Evolutionary conservation across 1,139 yeast species (phyloP).

Genomic region (Yamadazyma dendronema): DNA sequence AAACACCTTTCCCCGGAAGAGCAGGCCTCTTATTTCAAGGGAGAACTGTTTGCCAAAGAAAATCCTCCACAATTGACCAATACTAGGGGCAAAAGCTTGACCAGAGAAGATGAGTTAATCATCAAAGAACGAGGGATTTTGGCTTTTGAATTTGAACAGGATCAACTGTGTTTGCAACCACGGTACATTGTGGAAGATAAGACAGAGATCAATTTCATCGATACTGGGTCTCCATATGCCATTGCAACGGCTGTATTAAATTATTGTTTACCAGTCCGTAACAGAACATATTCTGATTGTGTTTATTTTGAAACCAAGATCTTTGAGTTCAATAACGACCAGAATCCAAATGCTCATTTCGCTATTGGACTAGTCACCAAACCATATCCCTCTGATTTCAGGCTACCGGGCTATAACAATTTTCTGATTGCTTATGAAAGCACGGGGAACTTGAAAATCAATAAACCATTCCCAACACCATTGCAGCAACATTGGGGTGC

Average conservation of each 20-base stretch:
- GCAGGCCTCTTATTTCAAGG: conserved; percentile 34
- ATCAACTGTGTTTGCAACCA: conserved; percentile 27
- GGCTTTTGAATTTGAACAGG: conserved; percentile 45
- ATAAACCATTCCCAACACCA: conserved; percentile 66
- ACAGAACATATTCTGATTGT: conserved; percentile 54
- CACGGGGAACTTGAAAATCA: conserved; percentile 76
- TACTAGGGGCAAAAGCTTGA: conserved; percentile 34
- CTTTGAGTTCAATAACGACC: conserved; percentile 41
- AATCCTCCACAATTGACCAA: conserved; percentile 35
- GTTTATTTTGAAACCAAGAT: conserved; percentile 72
- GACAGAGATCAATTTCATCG: conserved; percentile 56
- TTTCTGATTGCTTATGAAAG: conserved; percentile 88
- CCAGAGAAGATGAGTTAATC: conserved; percentile 28
- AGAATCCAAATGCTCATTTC: conserved; percentile 49
- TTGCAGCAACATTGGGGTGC: conserved; percentile 50
- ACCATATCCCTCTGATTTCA: conserved; percentile 75
- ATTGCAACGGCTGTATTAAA: conserved; percentile 53
- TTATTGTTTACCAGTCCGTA: conserved; percentile 60
- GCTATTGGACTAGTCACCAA: conserved; percentile 81
- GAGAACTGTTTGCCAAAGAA: conserved; percentile 32
- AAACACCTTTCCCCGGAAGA: conserved; percentile 43
- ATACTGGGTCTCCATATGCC: conserved; percentile 42
- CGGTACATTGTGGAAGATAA: conserved; percentile 56
- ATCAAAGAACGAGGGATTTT: conserved; percentile 41
- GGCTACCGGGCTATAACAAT: conserved; percentile 81